A percentile compares a stretch with the other conserved stretches of the same genome.
These are phyloP conservation scores for Podospora conica DNA, from an alignment of 495 filamentous ascomycete species.

Conservation along the genomic window DNA sequence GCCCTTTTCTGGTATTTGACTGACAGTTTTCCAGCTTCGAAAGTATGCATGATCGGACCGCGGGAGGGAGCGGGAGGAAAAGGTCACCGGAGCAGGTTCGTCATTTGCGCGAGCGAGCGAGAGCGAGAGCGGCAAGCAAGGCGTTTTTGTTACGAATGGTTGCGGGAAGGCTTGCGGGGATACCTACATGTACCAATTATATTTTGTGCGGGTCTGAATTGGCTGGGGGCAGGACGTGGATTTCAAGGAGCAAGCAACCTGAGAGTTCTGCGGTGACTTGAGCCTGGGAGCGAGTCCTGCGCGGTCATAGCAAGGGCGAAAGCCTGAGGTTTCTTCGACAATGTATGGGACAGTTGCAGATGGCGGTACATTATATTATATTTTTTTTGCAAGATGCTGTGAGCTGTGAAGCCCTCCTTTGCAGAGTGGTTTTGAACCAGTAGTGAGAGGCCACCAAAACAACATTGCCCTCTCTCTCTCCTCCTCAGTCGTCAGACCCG, in stretches of 20 bases:
- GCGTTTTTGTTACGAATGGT: neutral
- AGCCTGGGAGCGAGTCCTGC: neutral
- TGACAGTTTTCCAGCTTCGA: slow-evolving; percentile 24
- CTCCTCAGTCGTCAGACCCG: no score
- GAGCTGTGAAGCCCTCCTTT: neutral
- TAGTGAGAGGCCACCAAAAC: neutral
- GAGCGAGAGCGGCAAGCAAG: neutral
- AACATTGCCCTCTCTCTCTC: neutral
- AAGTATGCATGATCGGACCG: slow-evolving; percentile 25
- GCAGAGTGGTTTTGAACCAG: neutral
- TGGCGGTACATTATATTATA: neutral
- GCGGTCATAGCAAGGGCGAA: neutral
- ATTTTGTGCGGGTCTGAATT: neutral
- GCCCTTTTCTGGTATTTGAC: neutral
- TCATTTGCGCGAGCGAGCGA: neutral
- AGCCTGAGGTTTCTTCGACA: neutral
- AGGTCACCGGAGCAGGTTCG: neutral
- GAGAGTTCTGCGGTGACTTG: neutral
- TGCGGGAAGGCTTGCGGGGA: neutral
- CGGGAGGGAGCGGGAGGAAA: neutral
- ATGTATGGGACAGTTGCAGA: neutral
- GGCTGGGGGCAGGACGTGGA: neutral
- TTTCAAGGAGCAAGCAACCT: neutral
- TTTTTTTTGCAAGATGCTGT: neutral
- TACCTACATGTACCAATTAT: neutral